phyloP scores from a whole-genome alignment of 1,284 basidiomycete genomes.

The Bjerkandera adusta region DNA sequence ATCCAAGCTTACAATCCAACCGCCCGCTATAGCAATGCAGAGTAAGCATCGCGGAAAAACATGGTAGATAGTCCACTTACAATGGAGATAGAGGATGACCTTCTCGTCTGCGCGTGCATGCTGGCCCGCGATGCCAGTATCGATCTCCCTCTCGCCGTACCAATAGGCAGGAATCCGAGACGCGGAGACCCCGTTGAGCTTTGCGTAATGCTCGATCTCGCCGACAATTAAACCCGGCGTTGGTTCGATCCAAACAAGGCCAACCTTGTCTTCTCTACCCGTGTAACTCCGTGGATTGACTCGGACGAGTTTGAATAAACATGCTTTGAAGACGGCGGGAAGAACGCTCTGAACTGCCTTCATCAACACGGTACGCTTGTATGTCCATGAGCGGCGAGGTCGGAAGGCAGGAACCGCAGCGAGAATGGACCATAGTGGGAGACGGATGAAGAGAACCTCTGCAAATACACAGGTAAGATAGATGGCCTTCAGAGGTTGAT shows the following conservation, averaged over 20 bases:
- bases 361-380: conserved; percentile 6
- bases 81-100: conserved; percentile 51
- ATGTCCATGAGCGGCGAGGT: conserved; percentile 12
- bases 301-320: conserved; percentile 4
- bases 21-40: conserved; percentile 15
- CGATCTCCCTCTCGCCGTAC: conserved; percentile 41
- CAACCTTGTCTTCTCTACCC: conserved; percentile 3
- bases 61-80: conserved; percentile 40
- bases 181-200: conserved; percentile 37
- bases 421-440: conserved; percentile 7
- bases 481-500: conserved; percentile 15
- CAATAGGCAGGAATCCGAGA: conserved; percentile 56
- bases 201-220: conserved; percentile 43
- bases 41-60: conserved; percentile 18
- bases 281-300: conserved; percentile 8
- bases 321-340: conserved; percentile 8
- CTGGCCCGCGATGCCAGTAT: conserved; percentile 30
- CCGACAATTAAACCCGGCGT: conserved; percentile 45
- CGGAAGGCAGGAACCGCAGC: conserved; percentile 7
- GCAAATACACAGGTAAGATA: conserved; percentile 8
- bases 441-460: conserved; percentile 4
- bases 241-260: conserved; percentile 47
- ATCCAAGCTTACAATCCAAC: conserved; percentile 14
- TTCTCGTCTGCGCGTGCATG: conserved; percentile 44
- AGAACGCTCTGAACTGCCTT: background rate